Base-by-base conservation (phyloP, 208 protist species). In the Porcisia hertigi region DNA sequence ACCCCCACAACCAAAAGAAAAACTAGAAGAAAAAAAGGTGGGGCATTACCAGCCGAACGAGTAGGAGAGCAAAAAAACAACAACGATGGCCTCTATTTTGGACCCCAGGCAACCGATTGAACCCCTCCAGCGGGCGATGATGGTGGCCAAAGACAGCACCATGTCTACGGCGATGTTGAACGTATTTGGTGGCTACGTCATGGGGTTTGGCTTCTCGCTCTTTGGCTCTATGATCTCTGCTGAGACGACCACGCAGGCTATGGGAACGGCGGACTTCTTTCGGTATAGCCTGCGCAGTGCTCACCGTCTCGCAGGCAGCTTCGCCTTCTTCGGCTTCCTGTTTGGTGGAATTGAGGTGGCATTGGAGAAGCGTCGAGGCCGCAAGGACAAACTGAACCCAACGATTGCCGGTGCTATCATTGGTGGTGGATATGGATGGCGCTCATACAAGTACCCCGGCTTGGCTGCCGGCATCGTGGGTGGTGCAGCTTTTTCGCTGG, bases 251-350 rank as follows among this genome's bases (percentile, higher is more conserved):
- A 97, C 93, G 70, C 92, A 98, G 86, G 85, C 77, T 16, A 96
- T 98, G 91, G 94, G 94, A 7, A 90, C 92, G 39, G 88, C 82
- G 8, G 94, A 98, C 78, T 98, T 96, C 81, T 96, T 96, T 71
- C 86, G 86, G 16, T 74, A 94, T 76, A 94, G 90, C 70, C 16
- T 96, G 45, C 86, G 87, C 66, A 93, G 59, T 59, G 91, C 92
- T 14, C 70, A 84, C 55, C 80, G 84, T 64, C 78, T 96, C 20
- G 94, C 89, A 60, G 58, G 63, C 65, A 94, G 76, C 74, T 98
- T 98, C 71, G 89, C 88, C 73, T 91, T 90, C 52, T 98, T 98
- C 75, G 92, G 92, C 34, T 95, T 98, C 66, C 80, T 98, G 66
- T 97, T 98, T 69, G 90, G 92, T 20, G 93, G 92, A 7, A 80